phyloP scores from a whole-genome alignment of 2,329 filamentous ascomycete genomes.

The Aspergillus carbonarius region DNA sequence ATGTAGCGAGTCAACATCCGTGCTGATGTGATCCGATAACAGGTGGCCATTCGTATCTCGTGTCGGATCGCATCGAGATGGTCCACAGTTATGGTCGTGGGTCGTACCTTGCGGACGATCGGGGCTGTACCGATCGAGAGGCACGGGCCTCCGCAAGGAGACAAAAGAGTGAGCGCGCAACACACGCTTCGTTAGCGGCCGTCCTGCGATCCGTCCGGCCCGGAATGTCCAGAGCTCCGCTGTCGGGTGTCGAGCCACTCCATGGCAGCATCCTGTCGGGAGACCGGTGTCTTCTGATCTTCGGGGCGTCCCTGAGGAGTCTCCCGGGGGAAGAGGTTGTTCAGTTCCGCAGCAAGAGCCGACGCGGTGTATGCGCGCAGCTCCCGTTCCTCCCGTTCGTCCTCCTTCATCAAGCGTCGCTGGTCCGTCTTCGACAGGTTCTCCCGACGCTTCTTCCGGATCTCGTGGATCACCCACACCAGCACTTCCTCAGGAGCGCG shows the following conservation, averaged over 20 bases:
- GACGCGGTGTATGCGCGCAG: slow-evolving; percentile 46
- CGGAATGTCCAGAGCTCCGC: slow-evolving; percentile 32
- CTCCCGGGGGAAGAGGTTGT: slow-evolving; percentile 40
- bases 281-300: slow-evolving; percentile 44
- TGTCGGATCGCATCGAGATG: slow-evolving; percentile 10
- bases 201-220: slow-evolving; percentile 34
- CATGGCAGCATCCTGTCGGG: slow-evolving; percentile 34
- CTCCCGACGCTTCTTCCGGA: slow-evolving; percentile 76
- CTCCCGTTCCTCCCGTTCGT: slow-evolving; percentile 51
- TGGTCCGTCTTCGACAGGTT: slow-evolving; percentile 79
- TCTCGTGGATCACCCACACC: slow-evolving; percentile 87
- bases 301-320: slow-evolving; percentile 29
- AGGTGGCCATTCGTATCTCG: slow-evolving; percentile 11
- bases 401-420: slow-evolving; percentile 46
- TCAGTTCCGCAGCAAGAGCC: slow-evolving; percentile 47
- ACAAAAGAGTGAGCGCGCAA: neutral
- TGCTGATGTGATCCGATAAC: slow-evolving; percentile 13
- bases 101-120: slow-evolving; percentile 7
- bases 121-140: neutral
- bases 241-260: slow-evolving; percentile 34
- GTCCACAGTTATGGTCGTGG: slow-evolving; percentile 13
- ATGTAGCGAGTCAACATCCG: slow-evolving; percentile 10
- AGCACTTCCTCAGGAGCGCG: slow-evolving; percentile 86
- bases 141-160: neutral
- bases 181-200: slow-evolving; percentile 27